phyloP scores from a whole-genome alignment of 2,329 filamentous ascomycete species.

The Podosphaera fusca region DNA sequence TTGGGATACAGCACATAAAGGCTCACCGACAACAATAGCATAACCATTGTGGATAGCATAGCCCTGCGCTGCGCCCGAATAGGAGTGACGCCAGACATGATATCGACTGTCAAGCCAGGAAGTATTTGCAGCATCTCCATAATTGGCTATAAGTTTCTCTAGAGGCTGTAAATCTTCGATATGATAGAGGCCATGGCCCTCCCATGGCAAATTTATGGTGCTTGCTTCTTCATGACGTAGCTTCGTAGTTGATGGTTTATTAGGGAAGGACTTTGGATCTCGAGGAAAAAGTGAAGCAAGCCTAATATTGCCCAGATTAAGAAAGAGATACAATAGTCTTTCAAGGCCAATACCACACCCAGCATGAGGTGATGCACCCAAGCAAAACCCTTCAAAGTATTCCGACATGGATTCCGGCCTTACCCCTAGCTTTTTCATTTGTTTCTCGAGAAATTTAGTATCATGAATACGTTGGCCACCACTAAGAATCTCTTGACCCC shows the following conservation, averaged over 20 bases:
- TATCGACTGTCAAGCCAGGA: conserved; percentile 84
- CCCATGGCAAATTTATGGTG: conserved; percentile 49
- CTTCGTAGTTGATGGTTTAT: conserved; percentile 33
- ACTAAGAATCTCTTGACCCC: conserved; percentile 78
- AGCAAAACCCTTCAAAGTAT: conserved; percentile 72
- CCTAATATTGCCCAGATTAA: conserved; percentile 73
- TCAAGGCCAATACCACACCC: conserved; percentile 80
- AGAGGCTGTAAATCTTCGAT: conserved; percentile 33
- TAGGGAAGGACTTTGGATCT: conserved; percentile 69
- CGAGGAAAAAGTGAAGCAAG: conserved; percentile 71
- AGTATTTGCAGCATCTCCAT: conserved; percentile 82
- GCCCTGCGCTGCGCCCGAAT: conserved; percentile 62
- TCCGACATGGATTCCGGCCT: conserved; percentile 69
- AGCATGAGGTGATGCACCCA: conserved; percentile 70
- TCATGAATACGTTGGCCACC: conserved; percentile 88
- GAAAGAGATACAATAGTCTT: conserved; percentile 64
- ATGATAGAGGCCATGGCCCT: conserved; percentile 14
- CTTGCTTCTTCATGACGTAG: conserved; percentile 77
- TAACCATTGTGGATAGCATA: conserved; percentile 58
- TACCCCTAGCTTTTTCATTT: conserved; percentile 55
- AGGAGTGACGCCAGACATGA: conserved; percentile 60
- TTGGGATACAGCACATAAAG: conserved; percentile 60
- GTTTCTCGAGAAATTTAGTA: conserved; percentile 45
- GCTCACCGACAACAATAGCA: conserved; percentile 69
- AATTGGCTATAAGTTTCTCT: conserved; percentile 81